Conservation (phyloP, 1,284 basidiomycete genomes). For the Ceraceosorus guamensis region DNA sequence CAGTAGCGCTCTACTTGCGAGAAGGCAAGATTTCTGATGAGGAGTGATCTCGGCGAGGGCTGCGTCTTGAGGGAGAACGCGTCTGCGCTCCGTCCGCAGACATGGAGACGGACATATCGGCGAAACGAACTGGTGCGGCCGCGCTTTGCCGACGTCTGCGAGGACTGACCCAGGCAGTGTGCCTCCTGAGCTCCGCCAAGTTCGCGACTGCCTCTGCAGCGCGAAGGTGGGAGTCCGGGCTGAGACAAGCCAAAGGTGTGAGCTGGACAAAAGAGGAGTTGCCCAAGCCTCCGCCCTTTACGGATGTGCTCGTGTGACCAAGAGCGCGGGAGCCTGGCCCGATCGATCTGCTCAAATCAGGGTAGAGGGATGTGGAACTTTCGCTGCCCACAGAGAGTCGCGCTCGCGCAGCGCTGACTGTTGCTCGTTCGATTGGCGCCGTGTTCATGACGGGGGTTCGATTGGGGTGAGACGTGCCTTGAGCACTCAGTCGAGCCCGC, state of each 20-base stretch:
- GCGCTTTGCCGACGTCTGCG: too few species aligned
- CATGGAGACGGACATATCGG: neutral
- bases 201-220: neutral
- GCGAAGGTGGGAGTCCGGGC: neutral
- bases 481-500: too few species aligned
- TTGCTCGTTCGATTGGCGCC: neutral
- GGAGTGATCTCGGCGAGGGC: too few species aligned
- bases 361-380: neutral
- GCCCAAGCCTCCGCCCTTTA: neutral
- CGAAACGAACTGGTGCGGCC: neutral
- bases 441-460: neutral
- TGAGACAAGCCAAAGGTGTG: slow-evolving; percentile 1
- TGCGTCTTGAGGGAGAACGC: neutral
- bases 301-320: neutral
- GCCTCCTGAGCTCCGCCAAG: neutral
- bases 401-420: neutral
- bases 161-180: too few species aligned
- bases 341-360: neutral
- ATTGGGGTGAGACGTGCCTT: too few species aligned
- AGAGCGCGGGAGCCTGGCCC: neutral
- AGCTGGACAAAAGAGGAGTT: slow-evolving; percentile 3
- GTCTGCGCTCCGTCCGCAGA: neutral
- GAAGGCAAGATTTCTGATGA: too few species aligned
- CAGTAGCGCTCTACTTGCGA: too few species aligned
- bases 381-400: neutral